phyloP scores from a whole-genome alignment of 2,329 filamentous ascomycete genomes.

The Fusarium dimerum region DNA sequence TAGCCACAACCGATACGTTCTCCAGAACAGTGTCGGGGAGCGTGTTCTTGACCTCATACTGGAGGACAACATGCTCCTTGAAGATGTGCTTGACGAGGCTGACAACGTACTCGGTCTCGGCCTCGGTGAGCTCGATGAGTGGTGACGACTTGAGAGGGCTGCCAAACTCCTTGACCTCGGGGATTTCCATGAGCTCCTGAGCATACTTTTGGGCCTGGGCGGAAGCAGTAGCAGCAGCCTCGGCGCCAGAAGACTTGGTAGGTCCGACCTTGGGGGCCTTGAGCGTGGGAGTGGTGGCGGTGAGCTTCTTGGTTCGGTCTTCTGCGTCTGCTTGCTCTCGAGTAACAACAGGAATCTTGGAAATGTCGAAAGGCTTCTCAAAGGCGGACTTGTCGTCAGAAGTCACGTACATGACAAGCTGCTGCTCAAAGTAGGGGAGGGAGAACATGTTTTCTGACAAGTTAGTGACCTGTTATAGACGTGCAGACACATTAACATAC shows the following conservation, averaged over 20 bases:
- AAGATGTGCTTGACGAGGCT: constrained; percentile 94
- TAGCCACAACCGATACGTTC: constrained; percentile 81
- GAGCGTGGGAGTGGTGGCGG: constrained; percentile 85
- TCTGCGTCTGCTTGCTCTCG: constrained; percentile 95
- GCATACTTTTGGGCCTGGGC: constrained; percentile 86
- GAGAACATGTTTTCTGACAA: constrained; percentile 87
- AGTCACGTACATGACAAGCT: constrained; percentile 96
- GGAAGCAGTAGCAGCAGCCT: constrained; percentile 74
- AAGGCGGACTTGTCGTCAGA: constrained; percentile 88
- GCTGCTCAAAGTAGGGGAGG: constrained; percentile 91
- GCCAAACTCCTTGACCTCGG: constrained; percentile 89
- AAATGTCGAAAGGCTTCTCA: constrained; percentile 83
- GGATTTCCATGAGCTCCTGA: constrained; percentile 82
- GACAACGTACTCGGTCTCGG: constrained; percentile 97
- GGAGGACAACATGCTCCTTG: constrained; percentile 93
- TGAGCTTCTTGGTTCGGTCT: constrained; percentile 96
- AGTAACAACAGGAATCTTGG: constrained; percentile 87
- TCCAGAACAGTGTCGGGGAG: constrained; percentile 87
- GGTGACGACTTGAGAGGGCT: constrained; percentile 87
- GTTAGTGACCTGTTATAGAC: constrained; percentile 9
- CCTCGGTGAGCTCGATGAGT: constrained; percentile 87
- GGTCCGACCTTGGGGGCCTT: constrained; percentile 86
- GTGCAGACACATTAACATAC: constrained; percentile 43
- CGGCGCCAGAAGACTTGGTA: constrained; percentile 70
- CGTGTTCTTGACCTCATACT: constrained; percentile 98